phyloP scores from a whole-genome alignment of 331 rosid genomes.

The Quercus phellos region DNA sequence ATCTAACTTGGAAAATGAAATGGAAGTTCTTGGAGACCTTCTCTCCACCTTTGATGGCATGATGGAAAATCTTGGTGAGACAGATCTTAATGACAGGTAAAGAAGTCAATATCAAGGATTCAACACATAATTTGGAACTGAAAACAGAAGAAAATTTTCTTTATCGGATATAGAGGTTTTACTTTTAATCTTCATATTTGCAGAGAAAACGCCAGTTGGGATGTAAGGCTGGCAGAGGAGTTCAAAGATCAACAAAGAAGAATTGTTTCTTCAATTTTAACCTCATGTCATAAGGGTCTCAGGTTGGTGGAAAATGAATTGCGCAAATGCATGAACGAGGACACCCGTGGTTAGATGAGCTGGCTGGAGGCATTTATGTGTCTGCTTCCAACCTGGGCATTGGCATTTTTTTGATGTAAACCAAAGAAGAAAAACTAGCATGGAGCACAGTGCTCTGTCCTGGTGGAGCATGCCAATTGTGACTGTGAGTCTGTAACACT shows the following conservation, averaged over 20 bases:
- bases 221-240: conserved; percentile 55
- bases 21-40: conserved; percentile 52
- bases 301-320: conserved; percentile 29
- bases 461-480: not conserved
- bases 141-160: conserved; percentile 1
- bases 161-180: not conserved
- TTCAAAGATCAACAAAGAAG: conserved; percentile 48
- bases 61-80: conserved; percentile 54
- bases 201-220: conserved; percentile 55
- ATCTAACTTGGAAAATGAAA: conserved; percentile 69
- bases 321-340: conserved; percentile 47
- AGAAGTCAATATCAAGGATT: not conserved
- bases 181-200: not conserved
- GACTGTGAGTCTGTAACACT: not conserved
- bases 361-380: conserved; percentile 10
- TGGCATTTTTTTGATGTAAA: conserved; percentile 14
- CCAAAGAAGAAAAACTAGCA: conserved; percentile 3
- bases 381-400: not conserved
- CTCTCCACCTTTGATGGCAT: conserved; percentile 36
- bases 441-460: conserved; percentile 13
- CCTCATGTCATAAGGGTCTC: conserved; percentile 45
- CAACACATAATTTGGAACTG: not conserved
- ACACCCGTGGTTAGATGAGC: conserved; percentile 37
- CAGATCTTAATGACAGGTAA: conserved; percentile 55
- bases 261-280: conserved; percentile 49